Conservation (phyloP, 805 yeast species). For the Monosporozyma solicola region DNA sequence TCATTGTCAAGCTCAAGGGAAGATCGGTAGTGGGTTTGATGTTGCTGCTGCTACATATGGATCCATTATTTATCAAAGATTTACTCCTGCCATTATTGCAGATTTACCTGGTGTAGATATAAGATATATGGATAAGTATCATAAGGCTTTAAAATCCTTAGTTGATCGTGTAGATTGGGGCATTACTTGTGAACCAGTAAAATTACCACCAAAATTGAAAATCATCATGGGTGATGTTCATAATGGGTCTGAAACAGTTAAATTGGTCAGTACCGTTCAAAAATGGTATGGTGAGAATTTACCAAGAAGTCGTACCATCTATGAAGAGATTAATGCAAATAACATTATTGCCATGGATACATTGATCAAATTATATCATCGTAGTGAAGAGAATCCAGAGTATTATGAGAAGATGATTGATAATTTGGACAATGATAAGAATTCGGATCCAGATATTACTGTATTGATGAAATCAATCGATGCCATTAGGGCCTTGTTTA, state of each 20-base stretch:
- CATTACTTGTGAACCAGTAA: slow-evolving; percentile 43
- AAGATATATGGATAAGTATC: slow-evolving; percentile 17
- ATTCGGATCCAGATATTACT: slow-evolving; percentile 20
- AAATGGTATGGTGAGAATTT: slow-evolving; percentile 55
- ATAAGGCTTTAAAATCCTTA: slow-evolving; percentile 26
- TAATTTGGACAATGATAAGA: slow-evolving; percentile 10
- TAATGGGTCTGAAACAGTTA: slow-evolving; percentile 93
- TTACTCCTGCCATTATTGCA: slow-evolving; percentile 46
- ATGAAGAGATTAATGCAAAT: slow-evolving; percentile 45
- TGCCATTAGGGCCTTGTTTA: slow-evolving; percentile 49
- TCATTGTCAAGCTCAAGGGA: slow-evolving; percentile 90
- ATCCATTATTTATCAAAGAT: slow-evolving; percentile 72
- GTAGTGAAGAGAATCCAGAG: slow-evolving; percentile 23
- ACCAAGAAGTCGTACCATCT: slow-evolving; percentile 43
- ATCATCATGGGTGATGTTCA: slow-evolving; percentile 88
- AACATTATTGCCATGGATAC: slow-evolving; percentile 47
- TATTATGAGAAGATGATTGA: slow-evolving; percentile 30
- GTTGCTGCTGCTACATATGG: slow-evolving; percentile 95
- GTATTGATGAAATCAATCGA: slow-evolving; percentile 35
- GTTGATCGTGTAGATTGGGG: slow-evolving; percentile 51
- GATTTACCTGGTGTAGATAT: slow-evolving; percentile 23
- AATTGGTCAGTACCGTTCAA: slow-evolving; percentile 67
- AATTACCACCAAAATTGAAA: slow-evolving; percentile 59
- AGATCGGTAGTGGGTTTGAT: slow-evolving; percentile 95
- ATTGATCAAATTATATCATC: slow-evolving; percentile 28